Base-by-base conservation (phyloP, 805 yeast species). In the Candida argentea region DNA sequence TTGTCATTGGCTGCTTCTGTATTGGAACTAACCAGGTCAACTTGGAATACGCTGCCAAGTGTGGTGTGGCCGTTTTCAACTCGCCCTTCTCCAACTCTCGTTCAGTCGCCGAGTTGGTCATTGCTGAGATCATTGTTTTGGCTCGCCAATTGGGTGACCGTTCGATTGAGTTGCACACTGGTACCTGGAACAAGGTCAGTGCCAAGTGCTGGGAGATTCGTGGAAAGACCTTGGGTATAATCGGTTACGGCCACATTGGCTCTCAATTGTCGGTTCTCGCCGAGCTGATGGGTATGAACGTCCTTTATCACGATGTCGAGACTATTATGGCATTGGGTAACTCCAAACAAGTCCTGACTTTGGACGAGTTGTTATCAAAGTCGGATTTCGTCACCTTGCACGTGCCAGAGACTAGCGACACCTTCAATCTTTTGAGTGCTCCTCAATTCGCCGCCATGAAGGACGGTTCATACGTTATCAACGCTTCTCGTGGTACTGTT, bases 1-100 rank as follows among this genome's bases (percentile, higher is more conserved):
- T 82, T 16, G 87, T 74, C 18, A 67, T 91, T 57, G 98, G 98
- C 33, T 91, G 98, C 66, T 91, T 91, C 81, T 91, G 98, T 70
- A 91, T 91, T 44, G 98, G 98, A 49, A 91, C 97, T 36, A 91
- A 91, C 65, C 98, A 91, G 65, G 98, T 91, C 31, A 93, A 91
- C 55, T 69, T 87, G 39, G 83, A 82, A 43, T 82, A 53, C 46
- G 98, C 98, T 32, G 95, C 97, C 39, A 73, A 78, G 48, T 70
- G 73, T 27, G 98, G 98, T 63, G 73, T 89, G 55, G 87, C 96
- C 26, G 98, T 91, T 14, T 91, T 91, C 78, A 85, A 86, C 70
- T 87, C 98, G 19, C 98, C 98, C 28, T 91, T 91, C 66, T 86
- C 96, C 41, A 91, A 91, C 69, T 89, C 97, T 20, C 79, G 98